These are phyloP conservation scores for Starmerella powellii DNA, from an alignment of 805 yeast genomes.

Conservation along the genomic window DNA sequence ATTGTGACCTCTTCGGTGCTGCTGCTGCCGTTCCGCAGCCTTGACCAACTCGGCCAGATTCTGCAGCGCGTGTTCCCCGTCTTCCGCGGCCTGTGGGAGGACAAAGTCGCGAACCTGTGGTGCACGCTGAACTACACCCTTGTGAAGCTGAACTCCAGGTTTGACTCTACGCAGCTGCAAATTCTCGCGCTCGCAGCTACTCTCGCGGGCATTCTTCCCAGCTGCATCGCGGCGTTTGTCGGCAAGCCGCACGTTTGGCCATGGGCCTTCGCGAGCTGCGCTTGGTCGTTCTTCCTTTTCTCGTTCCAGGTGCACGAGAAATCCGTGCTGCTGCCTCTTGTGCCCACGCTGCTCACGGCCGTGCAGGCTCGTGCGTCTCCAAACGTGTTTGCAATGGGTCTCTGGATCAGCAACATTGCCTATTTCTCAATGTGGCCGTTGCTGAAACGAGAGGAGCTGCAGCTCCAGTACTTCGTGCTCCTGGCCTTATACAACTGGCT, in stretches of 20 bases:
- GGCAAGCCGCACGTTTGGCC: constrained; percentile 29
- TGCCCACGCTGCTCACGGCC: constrained; percentile 56
- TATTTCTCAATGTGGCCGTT: constrained; percentile 83
- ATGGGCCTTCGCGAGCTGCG: constrained; percentile 69
- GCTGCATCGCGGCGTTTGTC: constrained; percentile 40
- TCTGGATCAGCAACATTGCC: constrained; percentile 80
- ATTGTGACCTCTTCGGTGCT: constrained; percentile 39
- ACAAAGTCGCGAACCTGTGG: constrained; percentile 96
- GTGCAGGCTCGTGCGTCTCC: constrained; percentile 42
- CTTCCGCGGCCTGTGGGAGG: constrained; percentile 87
- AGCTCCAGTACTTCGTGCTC: constrained; percentile 56
- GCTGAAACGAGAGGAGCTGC: constrained; percentile 59
- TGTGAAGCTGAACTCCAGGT: constrained; percentile 51
- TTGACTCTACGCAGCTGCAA: constrained; percentile 49
- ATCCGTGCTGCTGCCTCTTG: constrained; percentile 71
- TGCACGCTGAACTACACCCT: constrained; percentile 68
- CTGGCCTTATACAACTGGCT: constrained; percentile 66
- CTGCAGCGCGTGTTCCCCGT: constrained; percentile 75
- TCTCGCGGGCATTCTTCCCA: constrained; percentile 40
- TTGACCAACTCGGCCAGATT: constrained; percentile 44
- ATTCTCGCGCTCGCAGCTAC: constrained; percentile 34
- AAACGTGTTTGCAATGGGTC: constrained; percentile 55
- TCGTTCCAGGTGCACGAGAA: constrained; percentile 96
- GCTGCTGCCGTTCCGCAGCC: constrained; percentile 48
- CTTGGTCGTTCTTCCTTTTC: constrained; percentile 80